Evolutionary conservation across 1,284 basidiomycete species (phyloP), one percentile per base, ranked within the genome.

Genomic region (Tilletia setariae): DNA sequence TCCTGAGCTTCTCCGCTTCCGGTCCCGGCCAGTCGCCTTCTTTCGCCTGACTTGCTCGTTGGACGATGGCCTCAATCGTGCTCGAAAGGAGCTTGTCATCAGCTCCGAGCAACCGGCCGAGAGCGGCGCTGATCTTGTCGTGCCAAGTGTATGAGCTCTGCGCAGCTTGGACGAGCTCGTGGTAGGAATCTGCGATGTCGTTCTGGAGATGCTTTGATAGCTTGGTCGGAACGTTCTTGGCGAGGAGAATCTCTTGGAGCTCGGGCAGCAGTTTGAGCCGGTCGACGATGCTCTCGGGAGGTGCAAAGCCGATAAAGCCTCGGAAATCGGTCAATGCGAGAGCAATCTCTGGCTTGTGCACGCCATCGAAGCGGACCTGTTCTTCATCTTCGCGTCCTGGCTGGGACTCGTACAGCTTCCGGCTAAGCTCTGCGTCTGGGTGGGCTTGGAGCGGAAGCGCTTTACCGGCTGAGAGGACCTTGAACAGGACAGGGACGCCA

Each of bases 271-370:
- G 56, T 13, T 32, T 42, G 23, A 63, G 13, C 19, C 62, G 62
- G 21, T 44, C n/a, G 16, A 23, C 23, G 62, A 63, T 63, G 43
- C 25, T 15, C 21, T 46, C 40, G 2, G 8, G 40, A 19, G 40
- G 42, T 7, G 42, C 43, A 21, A 63, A 63, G 42, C 62, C 62
- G 62, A 63, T 46, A 25, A 63, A 63, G 40, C 62, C 62, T 2
- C 40, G 62, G 62, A 63, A 63, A 21, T 19, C n/a, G 19, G 40
- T 63, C 0, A 63, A 21, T 1, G 43, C 62, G 19, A 63, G 62
- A 19, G 62, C 62, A 28, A 63, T 63, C 43, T 63, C 62, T 9
- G 62, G 62, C 62, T 63, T 63, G 40, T 63, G 62, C 15, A 63
- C 62, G 15, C 40, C 62, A 23, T 63, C 62, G 62, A 43, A 63